Evolutionary conservation across 352 stramenopile genomes (phyloP).

Genomic region (Plasmopara muralis): DNA sequence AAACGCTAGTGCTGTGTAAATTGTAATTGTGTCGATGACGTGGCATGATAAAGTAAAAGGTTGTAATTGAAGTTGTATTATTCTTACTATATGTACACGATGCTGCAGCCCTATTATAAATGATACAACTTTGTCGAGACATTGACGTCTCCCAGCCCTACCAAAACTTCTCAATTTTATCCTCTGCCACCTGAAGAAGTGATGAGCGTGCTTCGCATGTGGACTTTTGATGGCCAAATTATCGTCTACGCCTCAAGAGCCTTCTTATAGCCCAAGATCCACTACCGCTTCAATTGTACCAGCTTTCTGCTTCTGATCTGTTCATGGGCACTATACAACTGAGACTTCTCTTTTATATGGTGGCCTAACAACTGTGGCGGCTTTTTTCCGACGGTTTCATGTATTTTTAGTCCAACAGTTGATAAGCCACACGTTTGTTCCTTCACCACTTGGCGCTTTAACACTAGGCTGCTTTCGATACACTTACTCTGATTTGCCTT

Average conservation of each 20-base stretch:
- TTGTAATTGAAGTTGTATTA: too few relatives aligned
- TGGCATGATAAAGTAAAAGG: too few relatives aligned
- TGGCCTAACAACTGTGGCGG: background rate
- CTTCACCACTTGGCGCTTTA: background rate
- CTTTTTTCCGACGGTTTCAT: slow-evolving; percentile 1
- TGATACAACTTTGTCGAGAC: too few relatives aligned
- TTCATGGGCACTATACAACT: background rate
- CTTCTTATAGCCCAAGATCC: too few relatives aligned
- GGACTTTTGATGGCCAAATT: background rate
- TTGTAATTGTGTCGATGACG: too few relatives aligned
- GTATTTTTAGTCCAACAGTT: background rate
- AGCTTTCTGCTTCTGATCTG: too few relatives aligned
- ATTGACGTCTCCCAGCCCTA: background rate
- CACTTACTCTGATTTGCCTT: background rate
- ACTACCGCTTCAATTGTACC: too few relatives aligned
- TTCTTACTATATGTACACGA: too few relatives aligned
- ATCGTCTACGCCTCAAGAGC: background rate
- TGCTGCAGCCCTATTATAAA: too few relatives aligned
- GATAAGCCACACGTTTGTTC: background rate
- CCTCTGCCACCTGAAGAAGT: background rate
- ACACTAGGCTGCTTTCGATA: background rate
- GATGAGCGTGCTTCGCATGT: background rate
- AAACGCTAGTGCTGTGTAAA: too few relatives aligned
- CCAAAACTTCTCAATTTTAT: background rate
- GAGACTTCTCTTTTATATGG: slow-evolving; percentile 1